Base-by-base conservation (phyloP, 2,329 filamentous ascomycete genomes). In the Colletotrichum cordylinicola region DNA sequence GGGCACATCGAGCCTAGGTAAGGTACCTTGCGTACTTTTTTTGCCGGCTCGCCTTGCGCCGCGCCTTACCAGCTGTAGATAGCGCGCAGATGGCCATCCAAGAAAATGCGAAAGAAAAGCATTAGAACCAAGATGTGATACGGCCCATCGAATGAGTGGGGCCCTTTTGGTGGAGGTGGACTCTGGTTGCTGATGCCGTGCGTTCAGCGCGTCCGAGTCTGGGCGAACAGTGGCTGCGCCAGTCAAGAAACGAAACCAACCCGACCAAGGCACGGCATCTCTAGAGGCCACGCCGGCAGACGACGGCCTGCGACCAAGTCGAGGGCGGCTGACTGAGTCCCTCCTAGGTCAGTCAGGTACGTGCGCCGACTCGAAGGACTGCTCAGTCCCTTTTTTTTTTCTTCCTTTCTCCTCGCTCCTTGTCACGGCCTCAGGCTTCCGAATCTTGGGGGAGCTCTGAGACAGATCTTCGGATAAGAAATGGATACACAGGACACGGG, bases 71-170 rank as follows among this genome's bases (percentile, higher is more conserved):
- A 62, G 16, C 58, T 55, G 18, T 12, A 52, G 35, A 33, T 56
- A 70, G 67, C 48, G 55, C 55, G 55, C 35, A 56, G 16, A 67
- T 13, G 21, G 13, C 31, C 31, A 58, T 37, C 31, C 33, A 68
- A 77, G 77, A 77, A 78, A 82, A 82, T 81, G 81, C 80, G 81
- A n/a, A 35, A 66, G 80, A 83, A 77, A 80, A 80, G 77, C 78
- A 77, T 77, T 72, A 76, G 78, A 48, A 72, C 55, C 33, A 55
- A 67, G 62, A 69, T 58, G 56, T 61, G 60, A 29, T 48, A 31
- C 29, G 58, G 29, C 21, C 24, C 48, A 10, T 58, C 9, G 16
- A 68, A 55, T 64, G 21, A 12, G 66, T 68, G 66, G 67, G 48
- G 21, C 56, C 24, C 21, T 52, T 24, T 15, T 35, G 66, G 16